Evolutionary conservation across 768 basidiomycete species (phyloP), one percentile per base, ranked within the genome.

Genomic region (Collybia nuda): DNA sequence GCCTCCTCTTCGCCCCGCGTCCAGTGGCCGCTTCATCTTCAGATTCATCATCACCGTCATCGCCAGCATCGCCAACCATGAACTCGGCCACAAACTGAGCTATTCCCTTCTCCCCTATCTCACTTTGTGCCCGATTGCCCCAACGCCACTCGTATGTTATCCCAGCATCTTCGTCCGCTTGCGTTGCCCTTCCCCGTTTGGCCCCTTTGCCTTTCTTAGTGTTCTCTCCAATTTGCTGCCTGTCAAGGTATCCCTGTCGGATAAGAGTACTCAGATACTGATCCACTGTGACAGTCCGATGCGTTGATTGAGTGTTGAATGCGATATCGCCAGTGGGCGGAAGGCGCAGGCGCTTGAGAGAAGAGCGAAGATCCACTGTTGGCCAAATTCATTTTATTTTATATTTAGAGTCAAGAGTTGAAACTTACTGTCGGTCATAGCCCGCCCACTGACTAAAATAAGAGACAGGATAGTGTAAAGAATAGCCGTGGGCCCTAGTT

Each of bases 391-490:
- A 26, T 44, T n/a, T n/a, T 36, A 28, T 14, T 23, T 45, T 17
- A 48, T 22, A 40, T 24, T 52, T 22, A 54, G 39, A 15, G 6
- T 24, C 6, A 35, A 37, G 21, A 24, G 21, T 21, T 21, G 51
- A 47, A 35, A 44, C 86, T 59, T 59, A 94, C 94, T 67, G 59
- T 97, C 93, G 22, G 75, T 73, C 15, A 97, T 74, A 12, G 81
- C 77, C 8, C 87, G 73, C 40, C 91, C 91, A 55, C 81, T 85
- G 39, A 87, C 88, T n/a, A 98, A 75, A 41, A 98, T 84, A 19
- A 97, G 72, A 0, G 87, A 83, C 8, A 98, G 80, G 32, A 98
- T 77, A 14, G 91, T 81, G 48, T 92, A 88, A 12, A 94, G 74
- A 4, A 97, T 67, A 6, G 93, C 95, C 19, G 88, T 62, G 2